Conservation (phyloP, 306 rosid species). For the Vigna angularis region DNA sequence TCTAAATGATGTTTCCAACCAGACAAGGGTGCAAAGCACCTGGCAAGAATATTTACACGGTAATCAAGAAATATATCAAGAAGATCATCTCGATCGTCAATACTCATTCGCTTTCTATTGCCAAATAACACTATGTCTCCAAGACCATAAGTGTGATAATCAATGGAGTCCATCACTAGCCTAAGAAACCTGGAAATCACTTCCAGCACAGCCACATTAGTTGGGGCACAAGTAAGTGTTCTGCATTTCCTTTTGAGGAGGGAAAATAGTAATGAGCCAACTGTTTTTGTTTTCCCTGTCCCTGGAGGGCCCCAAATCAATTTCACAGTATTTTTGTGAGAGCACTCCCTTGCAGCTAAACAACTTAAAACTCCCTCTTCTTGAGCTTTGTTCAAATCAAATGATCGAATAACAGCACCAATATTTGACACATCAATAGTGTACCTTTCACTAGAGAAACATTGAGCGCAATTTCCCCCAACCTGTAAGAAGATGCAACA, state of each 20-base stretch:
- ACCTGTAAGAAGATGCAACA: slow-evolving; percentile 42
- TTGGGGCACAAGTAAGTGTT: slow-evolving; percentile 60
- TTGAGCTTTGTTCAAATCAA: slow-evolving; percentile 51
- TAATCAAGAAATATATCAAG: slow-evolving; percentile 52
- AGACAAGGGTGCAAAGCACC: slow-evolving; percentile 53
- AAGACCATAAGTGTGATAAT: slow-evolving; percentile 50
- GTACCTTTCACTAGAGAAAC: slow-evolving; percentile 46
- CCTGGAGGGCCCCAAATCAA: slow-evolving; percentile 61
- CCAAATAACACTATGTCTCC: slow-evolving; percentile 55
- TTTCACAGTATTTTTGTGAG: slow-evolving; percentile 46
- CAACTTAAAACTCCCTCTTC: slow-evolving; percentile 53
- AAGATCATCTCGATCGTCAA: slow-evolving; percentile 48
- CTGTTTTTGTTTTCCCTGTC: slow-evolving; percentile 58
- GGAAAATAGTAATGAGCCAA: slow-evolving; percentile 46
- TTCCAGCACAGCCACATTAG: slow-evolving; percentile 53
- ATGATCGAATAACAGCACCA: slow-evolving; percentile 50
- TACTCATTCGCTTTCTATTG: slow-evolving; percentile 45
- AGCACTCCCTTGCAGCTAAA: slow-evolving; percentile 53
- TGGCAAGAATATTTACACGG: slow-evolving; percentile 45
- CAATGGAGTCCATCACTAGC: slow-evolving; percentile 46
- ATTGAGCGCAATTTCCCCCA: slow-evolving; percentile 49
- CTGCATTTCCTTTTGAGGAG: slow-evolving; percentile 49
- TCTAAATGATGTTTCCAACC: slow-evolving; percentile 57
- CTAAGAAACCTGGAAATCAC: slow-evolving; percentile 47
- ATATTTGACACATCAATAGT: slow-evolving; percentile 43